phyloP scores from a whole-genome alignment of 2,329 filamentous ascomycete genomes.

The Pezicula rhizophila region DNA sequence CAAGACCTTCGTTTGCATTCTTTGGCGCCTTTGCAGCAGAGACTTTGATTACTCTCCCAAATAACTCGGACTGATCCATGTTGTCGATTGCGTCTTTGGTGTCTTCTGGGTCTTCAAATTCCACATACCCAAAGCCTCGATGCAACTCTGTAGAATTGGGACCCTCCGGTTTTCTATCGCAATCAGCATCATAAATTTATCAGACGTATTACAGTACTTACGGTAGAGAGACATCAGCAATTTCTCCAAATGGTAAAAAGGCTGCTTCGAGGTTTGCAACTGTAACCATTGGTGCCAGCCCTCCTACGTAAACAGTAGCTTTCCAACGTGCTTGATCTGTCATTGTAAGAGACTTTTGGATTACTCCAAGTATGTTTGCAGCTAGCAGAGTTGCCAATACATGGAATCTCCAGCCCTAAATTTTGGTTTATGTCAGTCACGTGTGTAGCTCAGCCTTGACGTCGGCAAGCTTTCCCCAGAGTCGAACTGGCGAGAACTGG shows the following conservation, averaged over 20 bases:
- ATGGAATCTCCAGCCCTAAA: too few relatives aligned
- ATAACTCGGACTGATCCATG: slow-evolving; percentile 96
- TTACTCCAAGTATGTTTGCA: too few relatives aligned
- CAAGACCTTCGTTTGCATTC: slow-evolving; percentile 77
- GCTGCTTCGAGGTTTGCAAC: slow-evolving; percentile 74
- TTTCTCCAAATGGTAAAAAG: slow-evolving; percentile 95
- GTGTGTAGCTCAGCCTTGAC: background rate
- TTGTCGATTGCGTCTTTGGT: slow-evolving; percentile 96
- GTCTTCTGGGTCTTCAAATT: slow-evolving; percentile 81
- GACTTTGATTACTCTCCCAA: slow-evolving; percentile 86
- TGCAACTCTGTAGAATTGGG: slow-evolving; percentile 75
- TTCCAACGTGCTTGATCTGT: slow-evolving; percentile 79
- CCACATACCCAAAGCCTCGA: slow-evolving; percentile 92
- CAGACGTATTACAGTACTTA: slow-evolving; percentile 10
- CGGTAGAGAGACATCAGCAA: slow-evolving; percentile 83
- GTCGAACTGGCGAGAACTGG: background rate
- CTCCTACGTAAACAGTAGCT: slow-evolving; percentile 87
- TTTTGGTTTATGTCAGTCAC: too few relatives aligned
- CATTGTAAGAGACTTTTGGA: slow-evolving; percentile 44
- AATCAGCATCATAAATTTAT: slow-evolving; percentile 6
- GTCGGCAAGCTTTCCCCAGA: background rate
- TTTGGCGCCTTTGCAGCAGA: slow-evolving; percentile 89
- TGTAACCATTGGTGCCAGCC: slow-evolving; percentile 74
- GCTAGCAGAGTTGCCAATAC: too few relatives aligned
- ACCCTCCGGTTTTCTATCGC: slow-evolving; percentile 63